Evolutionary conservation across 345 rosid genomes (phyloP).

Genomic region (Mangifera indica): DNA sequence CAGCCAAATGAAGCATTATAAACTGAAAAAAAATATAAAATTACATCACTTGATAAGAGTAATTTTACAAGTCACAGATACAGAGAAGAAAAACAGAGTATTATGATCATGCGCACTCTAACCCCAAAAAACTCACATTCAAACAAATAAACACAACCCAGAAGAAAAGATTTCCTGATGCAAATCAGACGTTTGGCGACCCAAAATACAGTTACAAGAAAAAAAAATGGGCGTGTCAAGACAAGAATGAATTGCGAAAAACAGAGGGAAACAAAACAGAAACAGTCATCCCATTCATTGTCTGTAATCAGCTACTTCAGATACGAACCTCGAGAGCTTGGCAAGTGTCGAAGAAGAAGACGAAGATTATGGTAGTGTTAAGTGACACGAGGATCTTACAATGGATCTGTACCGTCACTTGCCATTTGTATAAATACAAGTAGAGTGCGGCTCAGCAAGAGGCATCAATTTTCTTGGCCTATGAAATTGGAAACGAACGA

Average conservation of each 20-base stretch:
- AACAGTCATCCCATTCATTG: background rate
- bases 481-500: no score
- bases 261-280: background rate
- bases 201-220: background rate
- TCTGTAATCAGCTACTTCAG: background rate
- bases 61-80: background rate
- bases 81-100: background rate
- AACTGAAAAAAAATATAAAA: background rate
- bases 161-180: background rate
- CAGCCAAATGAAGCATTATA: background rate
- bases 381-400: background rate
- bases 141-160: conserved; percentile 2
- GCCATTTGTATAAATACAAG: background rate
- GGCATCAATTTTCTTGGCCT: background rate
- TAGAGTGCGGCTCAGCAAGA: background rate
- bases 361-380: background rate
- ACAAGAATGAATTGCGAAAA: background rate
- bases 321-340: background rate
- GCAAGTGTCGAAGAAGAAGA: background rate
- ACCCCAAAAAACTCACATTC: background rate
- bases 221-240: background rate
- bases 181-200: background rate
- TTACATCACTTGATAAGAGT: background rate
- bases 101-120: background rate
- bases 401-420: background rate